phyloP scores from a whole-genome alignment of 495 filamentous ascomycete species.

The Cercophora newfieldiana region DNA sequence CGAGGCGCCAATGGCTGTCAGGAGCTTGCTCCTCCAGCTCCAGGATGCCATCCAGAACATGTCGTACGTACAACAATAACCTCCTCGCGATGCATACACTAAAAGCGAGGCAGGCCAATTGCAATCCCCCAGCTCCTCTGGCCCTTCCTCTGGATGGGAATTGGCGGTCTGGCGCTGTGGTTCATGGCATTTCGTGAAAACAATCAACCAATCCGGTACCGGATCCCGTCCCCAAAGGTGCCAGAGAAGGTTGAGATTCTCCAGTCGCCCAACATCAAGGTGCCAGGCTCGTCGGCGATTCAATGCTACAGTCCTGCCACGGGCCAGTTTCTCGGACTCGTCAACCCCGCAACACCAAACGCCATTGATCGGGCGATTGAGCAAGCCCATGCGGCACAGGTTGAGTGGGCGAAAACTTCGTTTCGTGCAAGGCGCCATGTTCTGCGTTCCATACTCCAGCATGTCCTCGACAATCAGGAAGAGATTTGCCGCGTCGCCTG shows the following conservation, averaged over 20 bases:
- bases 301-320: conserved; percentile 92
- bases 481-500: conserved; percentile 82
- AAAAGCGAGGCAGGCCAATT: conserved; percentile 11
- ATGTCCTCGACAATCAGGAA: conserved; percentile 86
- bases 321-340: conserved; percentile 75
- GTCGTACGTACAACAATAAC: conserved; percentile 1
- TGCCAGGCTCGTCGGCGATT: conserved; percentile 59
- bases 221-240: conserved; percentile 38
- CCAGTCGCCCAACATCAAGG: conserved; percentile 58
- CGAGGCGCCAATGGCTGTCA: conserved; percentile 15
- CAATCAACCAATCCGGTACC: conserved; percentile 42
- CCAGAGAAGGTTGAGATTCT: conserved; percentile 60
- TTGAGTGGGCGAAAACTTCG: conserved; percentile 75
- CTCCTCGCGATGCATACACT: not conserved
- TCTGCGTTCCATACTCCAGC: conserved; percentile 77
- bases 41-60: conserved; percentile 18
- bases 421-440: conserved; percentile 78
- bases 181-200: conserved; percentile 29
- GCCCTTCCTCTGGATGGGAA: conserved; percentile 26
- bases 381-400: conserved; percentile 72
- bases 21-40: conserved; percentile 26
- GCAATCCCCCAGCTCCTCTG: conserved; percentile 16
- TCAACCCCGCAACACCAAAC: conserved; percentile 73
- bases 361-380: conserved; percentile 80
- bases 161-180: conserved; percentile 33